A percentile compares a stretch with the other conserved stretches of the same genome.
Conservation (phyloP, 2,329 filamentous ascomycete species). For the Fusarium piperis region DNA sequence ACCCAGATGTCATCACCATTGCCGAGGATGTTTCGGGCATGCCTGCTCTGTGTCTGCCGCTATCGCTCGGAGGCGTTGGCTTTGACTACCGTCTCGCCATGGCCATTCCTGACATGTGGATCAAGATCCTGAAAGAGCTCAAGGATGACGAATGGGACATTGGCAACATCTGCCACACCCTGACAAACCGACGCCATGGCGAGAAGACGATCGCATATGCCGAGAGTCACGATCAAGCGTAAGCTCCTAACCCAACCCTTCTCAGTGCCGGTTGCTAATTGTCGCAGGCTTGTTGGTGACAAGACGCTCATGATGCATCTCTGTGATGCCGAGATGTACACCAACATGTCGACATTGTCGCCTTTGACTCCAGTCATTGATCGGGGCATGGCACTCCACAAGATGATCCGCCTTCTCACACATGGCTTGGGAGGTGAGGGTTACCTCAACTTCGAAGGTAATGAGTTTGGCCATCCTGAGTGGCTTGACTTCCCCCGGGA, state of each 20-base stretch:
- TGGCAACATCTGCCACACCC: slow-evolving; percentile 81
- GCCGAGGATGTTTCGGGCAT: slow-evolving; percentile 98
- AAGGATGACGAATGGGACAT: slow-evolving; percentile 94
- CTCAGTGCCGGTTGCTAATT: slow-evolving; percentile 35
- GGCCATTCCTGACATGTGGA: slow-evolving; percentile 99
- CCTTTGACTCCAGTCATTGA: slow-evolving; percentile 90
- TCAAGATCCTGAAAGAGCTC: slow-evolving; percentile 96
- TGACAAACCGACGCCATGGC: slow-evolving; percentile 92
- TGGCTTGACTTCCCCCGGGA: slow-evolving; percentile 98
- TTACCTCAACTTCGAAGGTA: slow-evolving; percentile 98
- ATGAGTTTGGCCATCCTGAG: slow-evolving; percentile 98
- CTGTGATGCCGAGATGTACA: slow-evolving; percentile 96
- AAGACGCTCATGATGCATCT: slow-evolving; percentile 98
- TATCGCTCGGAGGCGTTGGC: slow-evolving; percentile 88
- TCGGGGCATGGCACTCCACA: slow-evolving; percentile 91
- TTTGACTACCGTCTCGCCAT: slow-evolving; percentile 98
- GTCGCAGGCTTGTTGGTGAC: slow-evolving; percentile 84
- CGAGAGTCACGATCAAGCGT: slow-evolving; percentile 98
- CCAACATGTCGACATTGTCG: slow-evolving; percentile 89
- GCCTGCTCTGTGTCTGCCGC: slow-evolving; percentile 91
- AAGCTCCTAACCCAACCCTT: slow-evolving; percentile 53
- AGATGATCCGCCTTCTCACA: slow-evolving; percentile 95
- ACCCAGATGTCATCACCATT: slow-evolving; percentile 88
- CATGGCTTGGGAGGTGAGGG: slow-evolving; percentile 93
- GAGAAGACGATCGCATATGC: slow-evolving; percentile 99